Evolutionary conservation across 495 filamentous ascomycete species (phyloP).

Genomic region (Alectoria sarmentosa): DNA sequence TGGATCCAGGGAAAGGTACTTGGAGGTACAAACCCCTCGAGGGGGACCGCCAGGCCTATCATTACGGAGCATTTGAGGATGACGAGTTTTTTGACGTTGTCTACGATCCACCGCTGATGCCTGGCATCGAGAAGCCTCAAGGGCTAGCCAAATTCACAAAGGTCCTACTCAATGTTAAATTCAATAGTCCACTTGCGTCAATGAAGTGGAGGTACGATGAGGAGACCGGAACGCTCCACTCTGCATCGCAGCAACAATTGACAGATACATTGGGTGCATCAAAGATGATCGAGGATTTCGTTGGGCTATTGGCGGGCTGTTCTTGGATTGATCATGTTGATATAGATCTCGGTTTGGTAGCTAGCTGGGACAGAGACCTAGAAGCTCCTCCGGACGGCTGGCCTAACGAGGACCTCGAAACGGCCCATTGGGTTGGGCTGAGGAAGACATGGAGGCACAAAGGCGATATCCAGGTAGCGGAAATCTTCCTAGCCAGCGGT

Average conservation of each 20-base stretch:
- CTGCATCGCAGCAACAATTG: background rate
- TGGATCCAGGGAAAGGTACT: background rate
- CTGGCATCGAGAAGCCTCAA: background rate
- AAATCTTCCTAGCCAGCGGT: background rate
- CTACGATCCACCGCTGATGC: background rate
- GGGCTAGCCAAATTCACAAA: background rate
- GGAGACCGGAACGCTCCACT: background rate
- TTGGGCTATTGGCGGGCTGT: background rate
- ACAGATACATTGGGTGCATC: background rate
- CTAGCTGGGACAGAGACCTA: background rate
- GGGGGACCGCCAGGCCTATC: background rate
- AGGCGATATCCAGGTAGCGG: background rate
- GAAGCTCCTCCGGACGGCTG: background rate
- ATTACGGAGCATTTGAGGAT: background rate
- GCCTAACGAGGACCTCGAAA: background rate
- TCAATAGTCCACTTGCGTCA: background rate
- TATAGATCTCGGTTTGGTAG: background rate
- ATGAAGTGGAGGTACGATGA: background rate
- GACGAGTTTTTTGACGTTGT: background rate
- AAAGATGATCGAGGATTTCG: background rate
- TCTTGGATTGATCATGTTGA: background rate
- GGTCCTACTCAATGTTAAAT: background rate
- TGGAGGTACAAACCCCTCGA: background rate
- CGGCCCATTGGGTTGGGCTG: background rate
- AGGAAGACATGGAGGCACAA: conserved; percentile 1